phyloP scores from a whole-genome alignment of 305 asterid genomes.

The Stenogyne calaminthoides region DNA sequence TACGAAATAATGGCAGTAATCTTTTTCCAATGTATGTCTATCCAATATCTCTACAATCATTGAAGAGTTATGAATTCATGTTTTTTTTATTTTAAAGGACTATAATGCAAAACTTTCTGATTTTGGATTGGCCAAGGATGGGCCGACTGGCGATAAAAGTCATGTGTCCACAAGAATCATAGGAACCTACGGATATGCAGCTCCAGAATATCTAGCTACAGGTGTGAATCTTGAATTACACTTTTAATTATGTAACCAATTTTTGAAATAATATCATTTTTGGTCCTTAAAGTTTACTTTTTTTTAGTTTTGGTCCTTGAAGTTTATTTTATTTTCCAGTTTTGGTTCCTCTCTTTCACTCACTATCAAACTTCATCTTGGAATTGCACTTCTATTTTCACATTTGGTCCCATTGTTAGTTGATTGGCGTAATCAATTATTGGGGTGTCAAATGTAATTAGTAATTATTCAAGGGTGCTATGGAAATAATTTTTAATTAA shows the following conservation, averaged over 20 bases:
- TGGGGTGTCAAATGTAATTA: no score
- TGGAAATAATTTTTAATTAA: no score
- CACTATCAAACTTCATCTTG: no score
- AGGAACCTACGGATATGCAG: slow-evolving; percentile 79
- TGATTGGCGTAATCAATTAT: no score
- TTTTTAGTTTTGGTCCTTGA: no score
- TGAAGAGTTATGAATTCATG: neutral
- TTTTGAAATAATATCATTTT: no score
- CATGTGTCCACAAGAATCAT: slow-evolving; percentile 59
- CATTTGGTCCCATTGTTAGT: no score
- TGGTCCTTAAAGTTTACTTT: no score
- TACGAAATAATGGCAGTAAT: neutral
- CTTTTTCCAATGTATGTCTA: neutral
- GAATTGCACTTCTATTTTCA: no score
- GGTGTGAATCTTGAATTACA: slow-evolving; percentile 40
- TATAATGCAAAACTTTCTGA: slow-evolving; percentile 86
- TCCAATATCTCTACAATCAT: slow-evolving; percentile 1
- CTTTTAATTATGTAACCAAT: neutral
- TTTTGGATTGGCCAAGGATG: slow-evolving; percentile 76
- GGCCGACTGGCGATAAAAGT: slow-evolving; percentile 60
- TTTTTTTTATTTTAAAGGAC: slow-evolving; percentile 41
- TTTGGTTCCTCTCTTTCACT: no score
- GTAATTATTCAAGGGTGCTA: no score
- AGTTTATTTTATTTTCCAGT: no score
- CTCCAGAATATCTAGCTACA: slow-evolving; percentile 70